Base-by-base conservation (phyloP, 257 asterid species). In the Gentiana macrophylla region DNA sequence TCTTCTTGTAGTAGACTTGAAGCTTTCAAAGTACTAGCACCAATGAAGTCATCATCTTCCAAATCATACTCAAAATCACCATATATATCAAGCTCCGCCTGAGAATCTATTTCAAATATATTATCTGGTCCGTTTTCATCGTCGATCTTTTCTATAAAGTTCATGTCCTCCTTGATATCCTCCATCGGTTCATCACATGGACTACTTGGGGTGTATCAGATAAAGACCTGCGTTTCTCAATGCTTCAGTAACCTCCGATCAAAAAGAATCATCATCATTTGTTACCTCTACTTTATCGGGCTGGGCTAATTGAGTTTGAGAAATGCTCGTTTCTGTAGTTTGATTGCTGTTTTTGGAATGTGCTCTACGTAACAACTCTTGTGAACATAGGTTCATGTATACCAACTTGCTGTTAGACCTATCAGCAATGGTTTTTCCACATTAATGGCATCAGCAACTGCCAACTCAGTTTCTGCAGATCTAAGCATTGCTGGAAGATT, bases 51-150 rank as follows among this genome's bases (percentile, higher is more conserved):
- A 32, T 84, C 95, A 55, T 87, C 98, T 49, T 91, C 98, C 81
- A 91, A 74, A 78, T 71, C 74, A 67, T 87, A 87, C 79, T 91
- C 96, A 63, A 87, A 91, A 77, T 91, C 98, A 61, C 95, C 97
- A 12, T 91, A 87, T 35, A 87, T 91, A 67, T 91, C 98, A 51
- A 87, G 80, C 35, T 81, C 98, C n/a, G 87, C 77, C 56, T 75
- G 85, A 73, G 84, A 62, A 60, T 81, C 93, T 58, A 66, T 77
- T 69, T 83, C 95, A 36, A 87, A 53, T 56, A 91, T 76, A 73
- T 87, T 72, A 62, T 77, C 86, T 24, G 95, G 94, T 37, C 76
- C 96, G 13, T 73, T 79, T 36, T 78, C 82, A 48, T 75, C 84
- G 49, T 73, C 83, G 11, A 43, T 70, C 53, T 75, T 69, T 59